Evolutionary conservation across 805 yeast species (phyloP), one percentile per base, ranked within the genome.

Genomic region (Saturnispora galanensis): DNA sequence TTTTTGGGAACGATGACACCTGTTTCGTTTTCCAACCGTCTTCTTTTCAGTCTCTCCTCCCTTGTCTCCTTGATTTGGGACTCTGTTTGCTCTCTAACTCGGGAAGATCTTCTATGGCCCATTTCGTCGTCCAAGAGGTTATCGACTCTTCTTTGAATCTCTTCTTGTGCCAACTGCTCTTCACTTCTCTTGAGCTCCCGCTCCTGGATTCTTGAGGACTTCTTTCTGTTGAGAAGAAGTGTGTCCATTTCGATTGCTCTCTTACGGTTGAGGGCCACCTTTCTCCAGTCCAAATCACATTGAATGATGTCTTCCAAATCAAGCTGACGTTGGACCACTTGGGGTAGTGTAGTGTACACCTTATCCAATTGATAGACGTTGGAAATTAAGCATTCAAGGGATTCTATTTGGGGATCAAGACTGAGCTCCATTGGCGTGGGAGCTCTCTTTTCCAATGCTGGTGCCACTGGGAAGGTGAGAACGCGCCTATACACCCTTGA

Each of bases 191-290:
- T 70, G 48, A 62, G 64, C 49, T 75, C 79, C 54, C 76, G 78
- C 15, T 82, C 83, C 52, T 81, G 84, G 37, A 84, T 60, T 60
- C 93, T 71, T 1, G 87, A 76, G 0, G 90, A 83, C 51, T 86
- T 70, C 54, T 84, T 84, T 54, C 93, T 70, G 46, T 83, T 75
- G 4, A 79, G 79, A 55, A 84, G 62, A 44, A 84, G 59, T 17
- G 72, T 73, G 39, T 74, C 76, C 71, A 84, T 69, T 50, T 82
- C 79, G 38, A 74, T 70, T 45, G 80, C 85, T 56, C 76, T 79
- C 52, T 71, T 74, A 52, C 83, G 66, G 50, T 74, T 75, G 28
- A 72, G 57, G 13, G 77, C 65, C 47, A 70, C 71, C 52, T 70
- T 74, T 50, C 85, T 65, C 52, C 76, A 76, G 47, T 68, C 70